A percentile compares a stretch with the other conserved stretches of the same genome.
phyloP scores from a whole-genome alignment of 2,329 filamentous ascomycete genomes.

The Talaromyces pinophilus region DNA sequence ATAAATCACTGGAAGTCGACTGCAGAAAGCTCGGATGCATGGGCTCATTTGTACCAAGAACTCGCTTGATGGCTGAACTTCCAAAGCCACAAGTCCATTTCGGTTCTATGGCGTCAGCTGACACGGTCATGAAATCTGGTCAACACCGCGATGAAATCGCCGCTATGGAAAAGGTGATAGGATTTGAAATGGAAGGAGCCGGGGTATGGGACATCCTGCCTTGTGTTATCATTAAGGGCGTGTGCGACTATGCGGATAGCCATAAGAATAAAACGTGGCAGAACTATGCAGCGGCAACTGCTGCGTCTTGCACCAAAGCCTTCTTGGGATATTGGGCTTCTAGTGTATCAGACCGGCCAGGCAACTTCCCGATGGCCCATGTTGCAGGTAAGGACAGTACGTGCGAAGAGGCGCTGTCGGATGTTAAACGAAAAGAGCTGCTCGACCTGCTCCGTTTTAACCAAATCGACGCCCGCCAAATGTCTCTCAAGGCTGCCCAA shows the following conservation, averaged over 20 bases:
- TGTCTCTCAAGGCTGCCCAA: neutral
- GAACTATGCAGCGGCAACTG: neutral
- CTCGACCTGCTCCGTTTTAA: slow-evolving; percentile 31
- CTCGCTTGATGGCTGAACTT: neutral
- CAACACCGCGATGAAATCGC: neutral
- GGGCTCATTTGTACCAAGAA: neutral
- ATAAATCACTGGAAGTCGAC: neutral
- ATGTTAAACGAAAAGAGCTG: neutral
- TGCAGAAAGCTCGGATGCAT: neutral
- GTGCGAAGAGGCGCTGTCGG: neutral
- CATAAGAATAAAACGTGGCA: neutral
- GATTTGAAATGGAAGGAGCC: neutral
- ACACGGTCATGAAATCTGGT: neutral
- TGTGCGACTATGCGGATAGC: neutral
- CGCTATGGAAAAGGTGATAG: neutral
- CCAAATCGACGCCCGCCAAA: slow-evolving; percentile 19
- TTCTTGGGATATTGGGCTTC: neutral
- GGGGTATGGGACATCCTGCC: neutral
- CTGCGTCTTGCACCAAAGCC: neutral
- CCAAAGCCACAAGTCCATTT: neutral
- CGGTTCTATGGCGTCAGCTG: neutral
- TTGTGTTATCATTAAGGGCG: neutral
- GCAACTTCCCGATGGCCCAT: neutral
- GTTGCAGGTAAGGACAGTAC: neutral
- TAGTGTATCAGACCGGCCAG: neutral